Base-by-base conservation (phyloP, 2,329 filamentous ascomycete genomes). In the Colletotrichum lentis region DNA sequence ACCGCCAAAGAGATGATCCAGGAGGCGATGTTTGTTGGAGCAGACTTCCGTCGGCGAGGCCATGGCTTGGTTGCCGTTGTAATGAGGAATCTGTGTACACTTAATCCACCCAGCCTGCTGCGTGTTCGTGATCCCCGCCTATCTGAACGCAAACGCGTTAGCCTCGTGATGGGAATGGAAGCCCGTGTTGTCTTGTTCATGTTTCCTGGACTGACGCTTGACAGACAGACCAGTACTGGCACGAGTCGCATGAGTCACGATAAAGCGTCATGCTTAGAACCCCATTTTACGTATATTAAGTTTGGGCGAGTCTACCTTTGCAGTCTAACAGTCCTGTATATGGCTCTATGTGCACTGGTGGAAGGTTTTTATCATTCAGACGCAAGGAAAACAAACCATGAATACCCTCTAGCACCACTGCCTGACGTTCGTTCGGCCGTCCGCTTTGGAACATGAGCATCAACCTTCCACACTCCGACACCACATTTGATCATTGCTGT, bases 301-400 rank as follows among this genome's bases (percentile, higher is more conserved):
- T 47, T 14, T 24, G 3, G 43, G 43, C 24, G 44, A 55, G 24
- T 67, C 50, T 56, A 66, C 58, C 27, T 52, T 12, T 44, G 27
- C 66, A 69, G 41, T 66, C 66, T 66, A 66, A 66, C 20, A 57
- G 44, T 46, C 44, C 66, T 61, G 49, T 61, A 50, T 59, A 39
- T 66, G 43, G 43, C 35, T 69, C 56, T 69, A 69, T 69, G 44
- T 61, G 66, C 66, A 69, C 39, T 57, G 24, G 41, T 53, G 50
- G 56, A 56, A 61, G 43, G 35, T 50, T 50, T 24, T 49, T 10
- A 24, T 22, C 35, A 39, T 46, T 56, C 55, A 18, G 41, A 57
- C 39, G 35, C 56, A 69, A 66, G 55, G 50, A 61, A 66, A 66
- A 8, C 31, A 61, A 66, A 6, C 31, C 31, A 37, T 22, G 24